Percentiles rank a stretch among this genome's conserved stretches.
phyloP scores from a whole-genome alignment of 169 alveolate genomes.

The Perkinsus chesapeaki region DNA sequence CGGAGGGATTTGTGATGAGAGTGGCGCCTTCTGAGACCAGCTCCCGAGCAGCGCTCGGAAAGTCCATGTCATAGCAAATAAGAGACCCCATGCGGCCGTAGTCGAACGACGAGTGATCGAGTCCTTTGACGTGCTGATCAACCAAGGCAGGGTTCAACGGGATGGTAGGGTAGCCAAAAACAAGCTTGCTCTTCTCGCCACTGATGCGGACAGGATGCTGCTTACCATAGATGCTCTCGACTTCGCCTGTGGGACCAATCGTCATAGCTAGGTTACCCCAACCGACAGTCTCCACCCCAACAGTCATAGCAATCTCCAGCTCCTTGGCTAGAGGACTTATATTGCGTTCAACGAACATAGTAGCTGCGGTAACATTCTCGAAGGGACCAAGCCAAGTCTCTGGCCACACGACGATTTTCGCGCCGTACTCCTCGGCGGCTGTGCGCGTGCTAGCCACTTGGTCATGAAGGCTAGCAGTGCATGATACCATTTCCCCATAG shows the following conservation, averaged over 20 bases:
- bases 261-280: neutral
- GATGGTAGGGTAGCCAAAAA: neutral
- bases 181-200: neutral
- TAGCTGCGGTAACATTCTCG: neutral
- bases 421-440: neutral
- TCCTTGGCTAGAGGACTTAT: neutral
- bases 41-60: neutral
- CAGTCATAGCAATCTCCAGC: neutral
- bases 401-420: neutral
- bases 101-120: neutral
- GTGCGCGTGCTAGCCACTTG: neutral
- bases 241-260: neutral
- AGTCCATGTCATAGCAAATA: neutral
- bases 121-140: neutral
- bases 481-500: neutral
- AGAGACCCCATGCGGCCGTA: neutral
- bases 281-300: neutral
- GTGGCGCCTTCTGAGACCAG: neutral
- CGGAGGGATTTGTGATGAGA: neutral
- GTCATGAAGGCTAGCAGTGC: neutral
- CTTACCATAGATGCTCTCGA: neutral
- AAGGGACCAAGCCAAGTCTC: neutral
- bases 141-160: neutral
- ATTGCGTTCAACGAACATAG: neutral
- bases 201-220: neutral